Evolutionary conservation across 805 yeast genomes (phyloP), one percentile per base, ranked within the genome.

Genomic region (Lachancea quebecensis): DNA sequence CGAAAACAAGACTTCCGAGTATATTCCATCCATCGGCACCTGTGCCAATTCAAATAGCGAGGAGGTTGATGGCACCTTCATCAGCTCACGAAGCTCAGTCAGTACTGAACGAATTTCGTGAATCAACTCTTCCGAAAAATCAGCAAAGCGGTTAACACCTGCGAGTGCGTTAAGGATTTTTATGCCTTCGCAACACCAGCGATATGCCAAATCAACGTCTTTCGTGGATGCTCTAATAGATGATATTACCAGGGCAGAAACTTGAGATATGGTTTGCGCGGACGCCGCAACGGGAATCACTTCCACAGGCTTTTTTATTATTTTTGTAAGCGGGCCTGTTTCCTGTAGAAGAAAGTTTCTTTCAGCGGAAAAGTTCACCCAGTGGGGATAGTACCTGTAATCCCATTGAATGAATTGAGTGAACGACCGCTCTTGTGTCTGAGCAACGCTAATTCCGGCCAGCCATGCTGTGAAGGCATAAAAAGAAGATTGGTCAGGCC

Each of bases 391-490:
- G 14, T 43, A 43, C 1, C 10, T 3, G 15, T 37, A 21, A 12
- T 18, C 28, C n/a, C 31, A 34, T 5, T 28, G 18, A 5, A n/a
- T 5, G 35, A 43, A 38, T 11, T 32, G 15, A 10, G 17, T 17
- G 6, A 4, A 27, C n/a, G 2, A 11, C 7, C 25, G 7, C 9
- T 10, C 25, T 28, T 33, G 39, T 6, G 8, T 5, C 11, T 15
- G 9, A 15, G 17, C 4, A n/a, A 4, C 11, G 7, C 21, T 29
- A 3, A 10, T 27, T 10, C 52, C 73, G 33, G 68, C 52, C 16
- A 76, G 37, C 83, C 84, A 78, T 1, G 62, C 49, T 2, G 75
- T 34, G 51, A 77, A 71, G 1, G 50, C 33, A 6, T 67, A 59
- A 12, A 75, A 51, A 0, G 48, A 11, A 14, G 44, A 29, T 38